Base-by-base conservation (phyloP, 2,329 filamentous ascomycete genomes). In the Nemania abortiva region DNA sequence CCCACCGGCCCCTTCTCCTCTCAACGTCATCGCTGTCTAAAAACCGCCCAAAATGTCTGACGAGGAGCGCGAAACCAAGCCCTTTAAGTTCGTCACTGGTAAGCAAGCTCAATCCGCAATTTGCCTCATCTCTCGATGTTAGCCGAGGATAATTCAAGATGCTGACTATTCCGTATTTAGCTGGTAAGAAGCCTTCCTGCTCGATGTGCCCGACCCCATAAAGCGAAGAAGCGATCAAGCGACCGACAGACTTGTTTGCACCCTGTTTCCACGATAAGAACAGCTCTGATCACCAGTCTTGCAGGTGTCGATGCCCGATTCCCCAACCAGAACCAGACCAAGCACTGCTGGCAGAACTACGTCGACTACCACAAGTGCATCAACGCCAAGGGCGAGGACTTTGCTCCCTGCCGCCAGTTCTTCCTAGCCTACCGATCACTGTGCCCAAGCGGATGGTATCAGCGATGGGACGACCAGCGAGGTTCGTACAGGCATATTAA, bases 301-400 rank as follows among this genome's bases (percentile, higher is more conserved):
- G n/a, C 79, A 98, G 96, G 96, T 88, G 97, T 97, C 87, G 96
- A 99, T 83, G 96, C 96, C 84, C 95, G 96, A 84, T 99, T 98
- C 88, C 96, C 96, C 81, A 97, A 99, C 89, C 87, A 90, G 88
- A 99, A 99, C 88, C 93, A 96, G 87, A 92, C 95, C 86, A 98
- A 98, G 92, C 95, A 99, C 90, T 99, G 96, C 93, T 99, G 96
- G 96, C 97, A 99, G 85, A 99, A 99, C 90, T 99, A 99, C 86
- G 96, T 99, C 87, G 96, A 99, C 85, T 98, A 99, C 89, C 93
- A 99, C 91, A 99, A 99, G 90, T 99, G 96, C 88, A 94, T 98
- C 84, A 87, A 91, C 82, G 95, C 95, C 85, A 98, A 98, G 90
- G 95, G 95, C 84, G 95, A 98, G 88, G 95, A 98, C 82, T 98